Conservation (phyloP, 352 stramenopile species). For the Phytophthora rubi region DNA sequence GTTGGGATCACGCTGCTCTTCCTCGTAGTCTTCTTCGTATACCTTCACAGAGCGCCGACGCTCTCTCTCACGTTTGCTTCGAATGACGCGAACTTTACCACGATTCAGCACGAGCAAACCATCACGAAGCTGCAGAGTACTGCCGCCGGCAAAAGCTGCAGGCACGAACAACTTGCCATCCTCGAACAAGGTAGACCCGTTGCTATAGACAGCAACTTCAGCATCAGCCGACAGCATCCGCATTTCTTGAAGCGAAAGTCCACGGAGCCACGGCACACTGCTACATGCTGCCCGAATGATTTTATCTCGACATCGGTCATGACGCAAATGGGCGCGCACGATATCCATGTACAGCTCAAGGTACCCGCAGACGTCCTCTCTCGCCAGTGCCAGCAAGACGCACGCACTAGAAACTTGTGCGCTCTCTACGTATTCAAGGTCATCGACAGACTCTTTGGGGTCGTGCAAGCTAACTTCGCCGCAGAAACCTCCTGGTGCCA, state of each 20-base stretch:
- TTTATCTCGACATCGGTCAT: conserved; percentile 57
- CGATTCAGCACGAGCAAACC: conserved; percentile 42
- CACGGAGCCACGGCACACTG: conserved; percentile 48
- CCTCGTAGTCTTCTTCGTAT: conserved; percentile 11
- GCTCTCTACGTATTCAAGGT: conserved; percentile 57
- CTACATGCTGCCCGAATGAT: conserved; percentile 50
- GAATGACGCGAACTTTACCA: conserved; percentile 37
- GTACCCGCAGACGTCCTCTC: conserved; percentile 65
- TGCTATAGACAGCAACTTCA: conserved; percentile 47
- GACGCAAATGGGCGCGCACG: conserved; percentile 59
- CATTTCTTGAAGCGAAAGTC: conserved; percentile 62
- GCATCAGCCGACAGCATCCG: conserved; percentile 53
- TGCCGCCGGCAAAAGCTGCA: conserved; percentile 7
- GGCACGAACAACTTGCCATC: conserved; percentile 41
- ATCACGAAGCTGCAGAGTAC: conserved; percentile 25
- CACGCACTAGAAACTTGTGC: conserved; percentile 44
- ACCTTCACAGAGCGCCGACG: background rate
- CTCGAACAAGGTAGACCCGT: conserved; percentile 52
- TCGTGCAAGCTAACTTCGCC: conserved; percentile 58
- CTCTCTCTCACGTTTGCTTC: conserved; percentile 16
- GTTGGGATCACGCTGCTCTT: conserved; percentile 2
- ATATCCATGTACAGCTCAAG: conserved; percentile 75
- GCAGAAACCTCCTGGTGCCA: conserved; percentile 61
- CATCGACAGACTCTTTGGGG: conserved; percentile 13
- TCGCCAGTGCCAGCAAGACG: conserved; percentile 56